Conservation (phyloP, 768 basidiomycete genomes). For the Suillus bovinus region DNA sequence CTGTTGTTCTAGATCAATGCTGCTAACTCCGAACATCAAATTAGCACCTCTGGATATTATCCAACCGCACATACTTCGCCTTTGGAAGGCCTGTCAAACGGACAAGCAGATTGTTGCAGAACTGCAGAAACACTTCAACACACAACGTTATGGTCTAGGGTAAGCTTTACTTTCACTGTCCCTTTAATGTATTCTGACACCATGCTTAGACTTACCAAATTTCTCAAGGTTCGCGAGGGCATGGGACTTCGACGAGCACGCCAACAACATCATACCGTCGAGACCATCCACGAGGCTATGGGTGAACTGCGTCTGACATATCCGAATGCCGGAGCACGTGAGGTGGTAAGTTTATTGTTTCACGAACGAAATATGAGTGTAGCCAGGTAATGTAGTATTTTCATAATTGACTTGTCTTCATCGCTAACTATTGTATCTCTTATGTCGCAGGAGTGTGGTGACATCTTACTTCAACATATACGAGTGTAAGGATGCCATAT, state of each 20-base stretch:
- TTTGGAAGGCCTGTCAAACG: conserved; percentile 27
- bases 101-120: conserved; percentile 27
- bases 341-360: no score
- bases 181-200: background rate
- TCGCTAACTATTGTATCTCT: no score
- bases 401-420: no score
- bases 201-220: background rate
- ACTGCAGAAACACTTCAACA: conserved; percentile 25
- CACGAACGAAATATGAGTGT: conserved; percentile 19
- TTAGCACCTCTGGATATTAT: conserved; percentile 15
- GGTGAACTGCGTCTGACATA: no score
- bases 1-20: background rate
- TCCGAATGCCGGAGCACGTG: no score
- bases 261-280: conserved; percentile 21
- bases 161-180: background rate
- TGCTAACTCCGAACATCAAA: background rate
- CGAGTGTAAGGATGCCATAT: no score
- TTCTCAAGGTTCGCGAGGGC: conserved; percentile 8
- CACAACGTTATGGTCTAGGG: conserved; percentile 24
- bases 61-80: conserved; percentile 11
- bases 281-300: no score
- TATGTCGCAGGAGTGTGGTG: no score
- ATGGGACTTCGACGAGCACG: conserved; percentile 22
- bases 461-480: no score
- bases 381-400: no score